Conservation (phyloP, 805 yeast genomes). For the Debaryomyces maramus region DNA sequence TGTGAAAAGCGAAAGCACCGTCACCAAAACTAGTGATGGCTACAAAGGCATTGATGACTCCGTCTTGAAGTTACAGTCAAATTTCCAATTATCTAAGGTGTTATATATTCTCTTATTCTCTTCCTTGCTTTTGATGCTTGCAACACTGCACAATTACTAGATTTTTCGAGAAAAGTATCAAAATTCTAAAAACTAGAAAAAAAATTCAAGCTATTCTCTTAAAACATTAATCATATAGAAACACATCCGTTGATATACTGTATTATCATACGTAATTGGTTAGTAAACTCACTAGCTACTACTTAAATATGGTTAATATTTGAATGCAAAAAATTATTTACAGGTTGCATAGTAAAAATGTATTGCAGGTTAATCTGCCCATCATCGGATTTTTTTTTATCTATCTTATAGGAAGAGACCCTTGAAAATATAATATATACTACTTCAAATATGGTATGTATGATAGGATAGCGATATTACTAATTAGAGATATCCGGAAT, state of each 20-base stretch:
- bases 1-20: not conserved
- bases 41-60: not conserved
- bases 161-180: not conserved
- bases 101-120: not conserved
- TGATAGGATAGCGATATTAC: too few relatives aligned
- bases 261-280: too few relatives aligned
- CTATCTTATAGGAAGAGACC: not conserved
- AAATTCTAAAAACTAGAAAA: not conserved
- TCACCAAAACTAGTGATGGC: not conserved
- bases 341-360: conserved; percentile 2
- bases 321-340: conserved; percentile 2
- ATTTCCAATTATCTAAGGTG: not conserved
- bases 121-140: not conserved
- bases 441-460: conserved; percentile 11
- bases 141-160: not conserved
- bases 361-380: not conserved
- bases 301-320: too few relatives aligned
- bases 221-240: too few relatives aligned
- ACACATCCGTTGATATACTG: too few relatives aligned
- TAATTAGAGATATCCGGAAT: not conserved
- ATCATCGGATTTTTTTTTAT: conserved; percentile 1
- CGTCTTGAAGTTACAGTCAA: not conserved
- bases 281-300: too few relatives aligned
- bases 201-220: too few relatives aligned
- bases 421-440: not conserved